Base-by-base conservation (phyloP, 1,284 basidiomycete genomes). In the Athelia psychrophila region DNA sequence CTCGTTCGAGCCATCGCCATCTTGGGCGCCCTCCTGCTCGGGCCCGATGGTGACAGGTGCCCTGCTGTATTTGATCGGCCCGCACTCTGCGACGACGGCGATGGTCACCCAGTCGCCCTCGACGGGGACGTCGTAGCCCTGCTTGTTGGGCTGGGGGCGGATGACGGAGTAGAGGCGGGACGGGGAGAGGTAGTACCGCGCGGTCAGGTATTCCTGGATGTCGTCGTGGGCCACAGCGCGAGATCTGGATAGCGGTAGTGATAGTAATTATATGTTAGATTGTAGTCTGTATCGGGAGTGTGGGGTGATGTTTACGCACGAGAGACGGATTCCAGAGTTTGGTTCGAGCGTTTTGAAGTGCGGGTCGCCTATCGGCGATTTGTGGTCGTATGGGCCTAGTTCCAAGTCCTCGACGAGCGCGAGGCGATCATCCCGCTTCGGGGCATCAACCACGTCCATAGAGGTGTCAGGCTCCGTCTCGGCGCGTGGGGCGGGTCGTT, bases 51-150 rank as follows among this genome's bases (percentile, higher is more conserved):
- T 74, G 3, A 86, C 80, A 9, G 86, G 83, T 15, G 85, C 83
- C 52, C 77, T 80, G 40, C 79, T 87, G 58, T 84, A 77, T 56
- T 80, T 83, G 58, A 93, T 72, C 19, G 83, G 83, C 3, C 90
- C 86, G 30, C 92, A 83, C 69, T 95, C 91, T 3, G 91, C 93
- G 20, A 96, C 82, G 6, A 95, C 92, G 1, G 89, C 93, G 49
- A 96, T 89, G 8, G 91, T 90, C 44, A 95, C 80, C 88, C 90
- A 98, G 68, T 98, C 96, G 2, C 91, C 91, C 4, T 84, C 81
- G 3, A 98, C 85, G 2, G 95, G 95, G 0, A 99, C 80, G 48
- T 97, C 93, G 67, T 94, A 95, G 15, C 86, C 86, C 51, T 87
- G 83, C 58, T 91, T 88, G 60, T 90, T 86, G 0, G 86, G 81